Base-by-base conservation (phyloP, 768 basidiomycete genomes). In the Lentinula raphanica region DNA sequence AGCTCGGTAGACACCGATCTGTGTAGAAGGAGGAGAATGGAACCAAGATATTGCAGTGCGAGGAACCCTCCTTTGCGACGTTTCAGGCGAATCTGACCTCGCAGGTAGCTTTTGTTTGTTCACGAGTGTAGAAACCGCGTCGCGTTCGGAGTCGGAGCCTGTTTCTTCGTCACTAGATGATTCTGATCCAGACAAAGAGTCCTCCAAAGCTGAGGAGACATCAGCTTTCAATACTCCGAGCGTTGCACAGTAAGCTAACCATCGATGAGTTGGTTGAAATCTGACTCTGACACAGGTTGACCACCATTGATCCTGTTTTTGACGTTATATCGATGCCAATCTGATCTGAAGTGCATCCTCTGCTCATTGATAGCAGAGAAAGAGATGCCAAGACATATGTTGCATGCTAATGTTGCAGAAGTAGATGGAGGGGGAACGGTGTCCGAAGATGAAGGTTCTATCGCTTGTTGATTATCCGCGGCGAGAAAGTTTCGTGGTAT, bases 321-420 rank as follows among this genome's bases (percentile, higher is more conserved):
- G 63, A 94, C 90, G 69, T 98, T 98, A 74, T 96, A 98, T 58
- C 94, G 83, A 79, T 99, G 96, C 97, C 96, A 98, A 71, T 99
- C 96, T 9, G 91, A 92, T 63, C 86, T 85, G 69, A 91, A 97
- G 71, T 98, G 96, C 1, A 74, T 69, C 51, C 94, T 80, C 65
- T 98, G 94, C 59, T 89, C 90, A 32, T 89, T 84, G 5, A 98
- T 80, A 58, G 87, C 85, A 12, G 74, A 62, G 62, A 98, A 98
- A 0, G 72, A 65, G 2, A 81, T 79, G 4, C 85, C 88, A 17
- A 84, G 76, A 64, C 92, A 94, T 50, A 92, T 73, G 53, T 82
- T 88, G 67, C 91, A 93, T 0, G 85, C 75, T 57, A 83, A 76
- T 35, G 81, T 75, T 31, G 79, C 78, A 15, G 73, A 65, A 25